These are phyloP conservation scores for Lactarius trivialis DNA, from an alignment of 768 basidiomycete genomes.

Conservation along the genomic window DNA sequence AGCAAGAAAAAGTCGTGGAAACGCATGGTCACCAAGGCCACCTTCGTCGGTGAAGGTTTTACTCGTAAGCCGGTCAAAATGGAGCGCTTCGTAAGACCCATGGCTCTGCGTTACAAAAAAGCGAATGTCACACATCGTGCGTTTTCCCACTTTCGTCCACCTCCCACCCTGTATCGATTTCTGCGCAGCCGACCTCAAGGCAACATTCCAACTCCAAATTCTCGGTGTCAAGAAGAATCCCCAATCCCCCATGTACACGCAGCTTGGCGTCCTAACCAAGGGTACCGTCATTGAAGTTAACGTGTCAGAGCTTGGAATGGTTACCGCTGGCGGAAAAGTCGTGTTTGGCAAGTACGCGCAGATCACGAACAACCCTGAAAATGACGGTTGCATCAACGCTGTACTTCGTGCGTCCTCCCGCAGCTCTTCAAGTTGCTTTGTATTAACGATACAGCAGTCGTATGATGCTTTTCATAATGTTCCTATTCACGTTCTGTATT, in stretches of 20 bases:
- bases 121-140: conserved; percentile 98
- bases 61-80: conserved; percentile 98
- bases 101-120: conserved; percentile 96
- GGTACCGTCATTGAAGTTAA: conserved; percentile 98
- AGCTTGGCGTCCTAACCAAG: conserved; percentile 95
- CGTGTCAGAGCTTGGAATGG: conserved; percentile 96
- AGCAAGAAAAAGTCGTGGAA: conserved; percentile 97
- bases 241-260: conserved; percentile 96
- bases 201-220: conserved; percentile 98
- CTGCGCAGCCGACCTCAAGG: conserved; percentile 84
- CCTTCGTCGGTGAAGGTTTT: conserved; percentile 97
- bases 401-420: conserved; percentile 64
- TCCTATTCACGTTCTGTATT: conserved; percentile 1
- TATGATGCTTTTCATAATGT: neutral
- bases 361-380: conserved; percentile 91
- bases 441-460: conserved; percentile 9
- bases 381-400: conserved; percentile 94
- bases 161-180: neutral
- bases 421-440: neutral
- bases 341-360: conserved; percentile 93
- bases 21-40: conserved; percentile 98
- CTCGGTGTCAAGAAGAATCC: conserved; percentile 99
- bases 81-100: conserved; percentile 95
- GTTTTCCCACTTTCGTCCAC: conserved; percentile 24
- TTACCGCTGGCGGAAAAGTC: conserved; percentile 93